Conservation (phyloP, 495 filamentous ascomycete species). For the Pyronema omphalodes region DNA sequence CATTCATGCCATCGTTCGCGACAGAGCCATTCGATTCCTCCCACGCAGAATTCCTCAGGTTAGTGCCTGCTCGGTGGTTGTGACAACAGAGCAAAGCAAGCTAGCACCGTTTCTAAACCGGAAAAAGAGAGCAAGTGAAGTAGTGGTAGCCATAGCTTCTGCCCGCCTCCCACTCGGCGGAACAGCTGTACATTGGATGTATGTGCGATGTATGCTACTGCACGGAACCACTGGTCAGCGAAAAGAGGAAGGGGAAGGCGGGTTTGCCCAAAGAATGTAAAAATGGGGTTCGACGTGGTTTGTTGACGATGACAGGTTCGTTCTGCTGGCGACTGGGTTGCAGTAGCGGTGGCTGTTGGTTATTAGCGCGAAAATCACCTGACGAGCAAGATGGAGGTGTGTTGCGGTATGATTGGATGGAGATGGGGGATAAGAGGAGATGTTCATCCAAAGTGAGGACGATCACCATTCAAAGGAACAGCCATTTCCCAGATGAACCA, state of each 20-base stretch:
- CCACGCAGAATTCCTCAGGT: not conserved
- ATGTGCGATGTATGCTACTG: not conserved
- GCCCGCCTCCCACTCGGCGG: not conserved
- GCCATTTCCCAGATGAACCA: too few species aligned
- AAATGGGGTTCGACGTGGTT: not conserved
- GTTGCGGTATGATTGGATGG: not conserved
- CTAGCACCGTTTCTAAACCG: not conserved
- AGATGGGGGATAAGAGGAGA: not conserved
- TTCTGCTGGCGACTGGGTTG: not conserved
- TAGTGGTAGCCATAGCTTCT: not conserved
- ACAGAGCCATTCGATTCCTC: not conserved
- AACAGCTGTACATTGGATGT: not conserved
- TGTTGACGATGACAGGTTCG: not conserved
- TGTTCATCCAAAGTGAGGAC: not conserved
- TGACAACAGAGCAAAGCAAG: conserved; percentile 1
- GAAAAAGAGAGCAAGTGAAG: not conserved
- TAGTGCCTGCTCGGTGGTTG: not conserved
- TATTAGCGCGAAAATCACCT: not conserved
- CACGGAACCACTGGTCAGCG: not conserved
- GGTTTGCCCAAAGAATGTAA: not conserved
- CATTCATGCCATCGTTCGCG: not conserved
- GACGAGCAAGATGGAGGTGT: not conserved
- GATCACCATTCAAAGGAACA: too few species aligned
- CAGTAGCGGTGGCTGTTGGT: not conserved
- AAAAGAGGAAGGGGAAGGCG: not conserved